Evolutionary conservation across 2,329 filamentous ascomycete genomes (phyloP).

Genomic region (Colletotrichum cuscutae): DNA sequence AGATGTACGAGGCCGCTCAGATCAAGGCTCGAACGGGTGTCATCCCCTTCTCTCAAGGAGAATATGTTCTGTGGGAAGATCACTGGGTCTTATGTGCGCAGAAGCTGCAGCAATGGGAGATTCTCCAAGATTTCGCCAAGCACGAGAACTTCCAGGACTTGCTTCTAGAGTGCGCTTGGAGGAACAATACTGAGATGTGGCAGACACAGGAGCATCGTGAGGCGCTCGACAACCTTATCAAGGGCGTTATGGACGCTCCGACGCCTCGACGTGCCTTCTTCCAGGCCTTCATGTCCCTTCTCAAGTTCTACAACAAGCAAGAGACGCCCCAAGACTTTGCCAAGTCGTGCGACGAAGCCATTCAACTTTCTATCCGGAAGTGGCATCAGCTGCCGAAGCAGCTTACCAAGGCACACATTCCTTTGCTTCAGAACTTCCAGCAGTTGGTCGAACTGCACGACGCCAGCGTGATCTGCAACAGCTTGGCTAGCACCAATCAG

Average conservation of each 20-base stretch:
- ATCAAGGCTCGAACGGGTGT: conserved; percentile 96
- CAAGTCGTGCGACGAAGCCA: conserved; percentile 93
- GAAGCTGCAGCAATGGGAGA: conserved; percentile 99
- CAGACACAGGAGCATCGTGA: conserved; percentile 86
- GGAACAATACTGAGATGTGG: conserved; percentile 95
- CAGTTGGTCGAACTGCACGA: conserved; percentile 97
- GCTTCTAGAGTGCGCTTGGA: conserved; percentile 94
- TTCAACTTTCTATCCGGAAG: conserved; percentile 95
- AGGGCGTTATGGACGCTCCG: conserved; percentile 96
- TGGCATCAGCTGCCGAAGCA: conserved; percentile 98
- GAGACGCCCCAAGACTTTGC: conserved; percentile 85
- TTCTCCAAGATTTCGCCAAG: conserved; percentile 96
- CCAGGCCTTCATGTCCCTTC: conserved; percentile 96
- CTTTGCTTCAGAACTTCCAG: conserved; percentile 96
- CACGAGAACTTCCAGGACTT: conserved; percentile 99
- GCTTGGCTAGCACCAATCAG: conserved; percentile 84
- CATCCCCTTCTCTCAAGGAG: conserved; percentile 94
- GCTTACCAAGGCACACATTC: conserved; percentile 95
- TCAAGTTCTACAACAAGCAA: conserved; percentile 92
- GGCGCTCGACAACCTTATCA: conserved; percentile 91
- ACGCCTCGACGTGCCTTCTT: conserved; percentile 96
- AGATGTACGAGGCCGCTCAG: conserved; percentile 95
- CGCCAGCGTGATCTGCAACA: conserved; percentile 95
- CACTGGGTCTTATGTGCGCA: conserved; percentile 98
- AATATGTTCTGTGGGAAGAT: conserved; percentile 99